Evolutionary conservation across 2,329 filamentous ascomycete genomes (phyloP).

Genomic region (Rutstroemia sp.): DNA sequence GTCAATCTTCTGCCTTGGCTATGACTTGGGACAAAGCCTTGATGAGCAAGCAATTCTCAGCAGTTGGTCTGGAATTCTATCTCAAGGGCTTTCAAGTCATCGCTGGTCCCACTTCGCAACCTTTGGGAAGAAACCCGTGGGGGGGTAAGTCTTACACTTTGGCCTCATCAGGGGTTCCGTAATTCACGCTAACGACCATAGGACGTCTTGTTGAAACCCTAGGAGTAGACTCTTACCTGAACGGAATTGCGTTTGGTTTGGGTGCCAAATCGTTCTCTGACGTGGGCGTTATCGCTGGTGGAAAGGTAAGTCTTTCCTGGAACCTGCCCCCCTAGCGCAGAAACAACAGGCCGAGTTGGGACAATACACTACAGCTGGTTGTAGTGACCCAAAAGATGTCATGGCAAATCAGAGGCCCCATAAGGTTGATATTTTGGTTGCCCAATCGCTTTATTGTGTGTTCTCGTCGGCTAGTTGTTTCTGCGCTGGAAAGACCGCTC

Average conservation of each 20-base stretch:
- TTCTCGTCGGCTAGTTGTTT: too few relatives aligned
- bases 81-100: conserved; percentile 14
- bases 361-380: too few relatives aligned
- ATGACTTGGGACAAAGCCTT: conserved; percentile 14
- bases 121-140: conserved; percentile 16
- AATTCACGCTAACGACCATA: too few relatives aligned
- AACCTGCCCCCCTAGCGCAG: too few relatives aligned
- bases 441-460: too few relatives aligned
- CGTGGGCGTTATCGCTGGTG: conserved; percentile 11
- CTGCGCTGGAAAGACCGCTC: too few relatives aligned
- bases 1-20: conserved; percentile 9
- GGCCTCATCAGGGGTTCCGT: too few relatives aligned
- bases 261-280: conserved; percentile 11
- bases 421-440: too few relatives aligned
- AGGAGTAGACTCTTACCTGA: conserved; percentile 15
- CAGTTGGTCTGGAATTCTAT: conserved; percentile 13
- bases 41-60: conserved; percentile 14
- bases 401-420: too few relatives aligned
- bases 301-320: too few relatives aligned
- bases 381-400: too few relatives aligned
- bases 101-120: conserved; percentile 13
- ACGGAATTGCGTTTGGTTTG: conserved; percentile 18
- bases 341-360: too few relatives aligned
- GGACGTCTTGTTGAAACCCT: conserved; percentile 13
- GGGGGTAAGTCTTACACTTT: neutral